phyloP scores from a whole-genome alignment of 2,329 filamentous ascomycete species.

The Juglanconis sp. region DNA sequence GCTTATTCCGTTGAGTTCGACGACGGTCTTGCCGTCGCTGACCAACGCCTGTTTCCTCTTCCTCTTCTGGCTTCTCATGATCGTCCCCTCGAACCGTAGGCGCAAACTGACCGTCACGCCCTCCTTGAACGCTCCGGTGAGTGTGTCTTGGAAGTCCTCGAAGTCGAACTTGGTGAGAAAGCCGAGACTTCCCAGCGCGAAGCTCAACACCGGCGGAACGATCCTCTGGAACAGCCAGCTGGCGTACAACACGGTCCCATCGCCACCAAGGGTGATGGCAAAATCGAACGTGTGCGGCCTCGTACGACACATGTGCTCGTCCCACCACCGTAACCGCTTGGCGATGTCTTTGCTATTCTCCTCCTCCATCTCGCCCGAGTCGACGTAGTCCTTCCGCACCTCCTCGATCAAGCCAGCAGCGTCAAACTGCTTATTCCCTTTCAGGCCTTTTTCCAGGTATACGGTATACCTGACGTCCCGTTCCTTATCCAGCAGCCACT shows the following conservation, averaged over 20 bases:
- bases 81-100: conserved; percentile 85
- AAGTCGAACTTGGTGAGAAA: conserved; percentile 98
- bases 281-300: conserved; percentile 91
- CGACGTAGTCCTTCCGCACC: conserved; percentile 42
- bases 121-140: conserved; percentile 70
- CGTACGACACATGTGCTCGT: conserved; percentile 69
- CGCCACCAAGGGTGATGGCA: conserved; percentile 84
- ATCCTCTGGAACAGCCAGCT: conserved; percentile 97
- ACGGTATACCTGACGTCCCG: conserved; percentile 69
- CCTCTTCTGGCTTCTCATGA: conserved; percentile 73
- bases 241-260: conserved; percentile 94
- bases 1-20: not conserved
- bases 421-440: conserved; percentile 71
- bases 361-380: conserved; percentile 27
- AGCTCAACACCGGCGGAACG: conserved; percentile 89
- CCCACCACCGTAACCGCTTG: conserved; percentile 75
- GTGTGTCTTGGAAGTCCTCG: conserved; percentile 64
- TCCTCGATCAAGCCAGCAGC: conserved; percentile 64
- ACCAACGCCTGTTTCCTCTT: conserved; percentile 14
- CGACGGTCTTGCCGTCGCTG: conserved; percentile 11
- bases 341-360: conserved; percentile 35
- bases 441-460: conserved; percentile 76
- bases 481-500: conserved; percentile 76
- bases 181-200: conserved; percentile 85
- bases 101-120: conserved; percentile 87